Evolutionary conservation across 2,329 filamentous ascomycete species (phyloP), one percentile per base, ranked within the genome.

Genomic region (Botrytis hyacinthi): DNA sequence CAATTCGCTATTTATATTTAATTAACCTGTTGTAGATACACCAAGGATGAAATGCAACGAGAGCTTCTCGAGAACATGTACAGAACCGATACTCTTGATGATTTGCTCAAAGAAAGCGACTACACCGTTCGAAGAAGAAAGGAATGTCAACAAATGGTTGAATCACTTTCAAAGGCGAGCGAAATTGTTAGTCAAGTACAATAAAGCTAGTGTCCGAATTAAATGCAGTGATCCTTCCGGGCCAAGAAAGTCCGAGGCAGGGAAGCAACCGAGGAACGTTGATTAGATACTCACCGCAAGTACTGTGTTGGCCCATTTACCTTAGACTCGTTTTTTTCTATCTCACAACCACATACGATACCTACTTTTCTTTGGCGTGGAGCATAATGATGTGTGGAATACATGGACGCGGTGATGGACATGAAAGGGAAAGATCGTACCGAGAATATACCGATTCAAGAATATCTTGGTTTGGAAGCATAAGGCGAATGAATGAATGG

Each of bases 121-220:
- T 98, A 97, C 87, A 99, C 96, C 5, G 88, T 97, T 80, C 90
- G 95, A 80, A 89, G 96, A 83, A 89, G 96, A 83, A 99, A 99
- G 87, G 96, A 99, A 84, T 99, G 96, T 84, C 94, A 97, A 84
- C 94, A 98, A 84, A 99, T 99, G 96, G 96, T 99, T 70, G 96
- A 99, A 84, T 97, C 93, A 72, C 86, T 99, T 80, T 85, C 88
- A 78, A 92, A 93, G 83, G 96, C 96, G 73, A 96, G 91, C 83
- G 96, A 99, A 86, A 98, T 99, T 84, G 96, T 99, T 82, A 95
- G 93, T 84, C 89, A 91, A 82, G 90, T 91, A 48, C 80, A 81
- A 78, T 82, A 82, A 75, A 74, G 32, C 32, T 32, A 16, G n/a
- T 51, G 44, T 63, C 60, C 71, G 73, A 69, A 76, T 68, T 37